Base-by-base conservation (phyloP, 2,329 filamentous ascomycete species). In the Colletotrichum aenigma region DNA sequence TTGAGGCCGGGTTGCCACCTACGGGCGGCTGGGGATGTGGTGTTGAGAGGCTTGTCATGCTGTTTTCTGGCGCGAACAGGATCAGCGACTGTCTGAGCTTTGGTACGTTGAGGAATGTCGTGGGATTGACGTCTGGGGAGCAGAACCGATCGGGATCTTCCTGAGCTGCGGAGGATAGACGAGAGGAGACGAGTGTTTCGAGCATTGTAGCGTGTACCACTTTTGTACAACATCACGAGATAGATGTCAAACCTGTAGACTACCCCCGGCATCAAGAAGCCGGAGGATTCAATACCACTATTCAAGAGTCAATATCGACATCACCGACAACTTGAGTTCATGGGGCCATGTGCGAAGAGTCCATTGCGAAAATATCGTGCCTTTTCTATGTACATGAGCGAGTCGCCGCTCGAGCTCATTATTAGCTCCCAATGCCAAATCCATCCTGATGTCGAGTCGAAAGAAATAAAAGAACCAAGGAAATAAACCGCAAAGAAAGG, bases 11-110 rank as follows among this genome's bases (percentile, higher is more conserved):
- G 0, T 86, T 99, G 75, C 97, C 97, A n/a, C 95, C 97, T 1
- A 99, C 97, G 0, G 97, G 96, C 0, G 97, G 97, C 6, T 99
- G 97, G 97, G 97, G 97, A 2, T 97, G 96, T 80, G 97, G 97
- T 2, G 88, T 99, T 56, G 97, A 99, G 85, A 89, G 97, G 69
- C 87, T 99, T 68, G 94, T 95, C 48, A 99, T 99, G 97, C 86
- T 98, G 65, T 95, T 98, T 80, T 92, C 94, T 1, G 96, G 95
- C 0, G 89, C 92, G 43, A 91, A 91, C 82, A 91, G 94, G 79
- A 98, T 99, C 81, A 92, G 91, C 52, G 96, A 98, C 84, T 95
- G 96, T 21, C 86, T 98, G 80, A 92, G 93, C 38, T 99, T 99
- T 87, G 97, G 97, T 2, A 98, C 91, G 71, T 84, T 99, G 86